These are phyloP conservation scores for Arthrobotrys conoides DNA, from an alignment of 2,329 filamentous ascomycete genomes.

Conservation along the genomic window DNA sequence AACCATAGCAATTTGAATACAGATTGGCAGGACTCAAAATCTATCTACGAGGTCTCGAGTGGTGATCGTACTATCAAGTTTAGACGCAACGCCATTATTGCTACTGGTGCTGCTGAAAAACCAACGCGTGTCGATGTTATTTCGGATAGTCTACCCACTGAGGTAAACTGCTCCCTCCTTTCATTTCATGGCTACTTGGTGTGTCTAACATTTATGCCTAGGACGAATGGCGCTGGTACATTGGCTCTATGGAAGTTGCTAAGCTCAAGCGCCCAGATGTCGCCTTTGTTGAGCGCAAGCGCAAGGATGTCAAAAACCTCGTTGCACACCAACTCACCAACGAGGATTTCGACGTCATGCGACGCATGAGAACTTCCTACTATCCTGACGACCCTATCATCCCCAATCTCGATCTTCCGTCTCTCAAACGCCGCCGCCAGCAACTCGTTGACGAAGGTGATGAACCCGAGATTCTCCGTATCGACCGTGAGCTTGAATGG, in stretches of 20 bases:
- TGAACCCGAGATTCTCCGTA: slow-evolving; percentile 65
- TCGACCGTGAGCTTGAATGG: slow-evolving; percentile 75
- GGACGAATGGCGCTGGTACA: slow-evolving; percentile 85
- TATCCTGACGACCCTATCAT: slow-evolving; percentile 50
- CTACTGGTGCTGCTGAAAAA: slow-evolving; percentile 36
- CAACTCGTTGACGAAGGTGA: slow-evolving; percentile 78
- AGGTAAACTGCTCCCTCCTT: slow-evolving; percentile 71
- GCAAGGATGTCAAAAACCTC: slow-evolving; percentile 62
- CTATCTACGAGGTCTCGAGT: slow-evolving; percentile 46
- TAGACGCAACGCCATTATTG: slow-evolving; percentile 54
- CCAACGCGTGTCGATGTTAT: slow-evolving; percentile 83
- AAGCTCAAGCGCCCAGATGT: slow-evolving; percentile 76
- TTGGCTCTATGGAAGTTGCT: slow-evolving; percentile 80
- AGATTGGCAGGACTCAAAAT: slow-evolving; percentile 54
- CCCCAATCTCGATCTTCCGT: slow-evolving; percentile 67
- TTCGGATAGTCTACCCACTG: slow-evolving; percentile 87
- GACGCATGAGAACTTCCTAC: slow-evolving; percentile 65
- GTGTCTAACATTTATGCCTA: slow-evolving; percentile 66
- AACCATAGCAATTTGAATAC: background rate
- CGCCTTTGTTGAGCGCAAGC: slow-evolving; percentile 62
- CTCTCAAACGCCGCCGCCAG: slow-evolving; percentile 70
- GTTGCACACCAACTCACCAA: slow-evolving; percentile 61
- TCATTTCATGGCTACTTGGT: slow-evolving; percentile 11
- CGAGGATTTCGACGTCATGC: slow-evolving; percentile 63
- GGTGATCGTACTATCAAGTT: slow-evolving; percentile 44